Evolutionary conservation across 495 filamentous ascomycete genomes (phyloP).

Genomic region (Chaetomium tenue): DNA sequence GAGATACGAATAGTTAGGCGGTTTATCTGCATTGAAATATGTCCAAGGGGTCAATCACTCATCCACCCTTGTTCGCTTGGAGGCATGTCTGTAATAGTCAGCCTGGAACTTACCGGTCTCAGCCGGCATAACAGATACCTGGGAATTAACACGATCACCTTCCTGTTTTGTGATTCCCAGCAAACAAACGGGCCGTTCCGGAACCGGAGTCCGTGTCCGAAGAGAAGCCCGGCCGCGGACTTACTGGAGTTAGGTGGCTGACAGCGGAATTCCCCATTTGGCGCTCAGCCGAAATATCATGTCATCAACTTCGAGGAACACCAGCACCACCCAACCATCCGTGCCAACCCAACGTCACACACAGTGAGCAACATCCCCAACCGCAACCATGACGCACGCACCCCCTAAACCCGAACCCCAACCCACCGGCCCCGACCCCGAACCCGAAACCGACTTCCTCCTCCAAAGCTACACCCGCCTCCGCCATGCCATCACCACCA

Average conservation of each 20-base stretch:
- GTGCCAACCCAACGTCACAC: no score
- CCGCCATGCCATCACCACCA: slow-evolving; percentile 13
- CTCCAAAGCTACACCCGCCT: slow-evolving; percentile 23
- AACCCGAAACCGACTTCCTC: slow-evolving; percentile 22
- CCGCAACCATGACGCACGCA: slow-evolving; percentile 2
- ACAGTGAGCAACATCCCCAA: background rate
- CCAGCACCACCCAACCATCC: background rate
- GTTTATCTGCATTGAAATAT: no score
- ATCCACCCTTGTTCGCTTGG: no score
- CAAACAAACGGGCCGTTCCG: background rate
- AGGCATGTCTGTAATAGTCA: background rate
- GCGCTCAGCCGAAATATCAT: background rate
- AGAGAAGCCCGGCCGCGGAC: no score
- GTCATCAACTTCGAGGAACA: background rate
- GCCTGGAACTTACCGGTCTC: background rate
- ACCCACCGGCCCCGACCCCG: background rate
- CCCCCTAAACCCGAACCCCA: background rate
- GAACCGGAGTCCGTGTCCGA: background rate
- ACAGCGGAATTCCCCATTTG: no score
- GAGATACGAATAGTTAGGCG: no score
- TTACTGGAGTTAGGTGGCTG: no score
- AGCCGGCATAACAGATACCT: background rate
- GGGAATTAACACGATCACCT: background rate
- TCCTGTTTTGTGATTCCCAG: background rate
- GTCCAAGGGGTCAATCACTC: no score